Evolutionary conservation across 371 early-diverging fungal genomes (phyloP).

Genomic region (Rhizopus stolonifer): DNA sequence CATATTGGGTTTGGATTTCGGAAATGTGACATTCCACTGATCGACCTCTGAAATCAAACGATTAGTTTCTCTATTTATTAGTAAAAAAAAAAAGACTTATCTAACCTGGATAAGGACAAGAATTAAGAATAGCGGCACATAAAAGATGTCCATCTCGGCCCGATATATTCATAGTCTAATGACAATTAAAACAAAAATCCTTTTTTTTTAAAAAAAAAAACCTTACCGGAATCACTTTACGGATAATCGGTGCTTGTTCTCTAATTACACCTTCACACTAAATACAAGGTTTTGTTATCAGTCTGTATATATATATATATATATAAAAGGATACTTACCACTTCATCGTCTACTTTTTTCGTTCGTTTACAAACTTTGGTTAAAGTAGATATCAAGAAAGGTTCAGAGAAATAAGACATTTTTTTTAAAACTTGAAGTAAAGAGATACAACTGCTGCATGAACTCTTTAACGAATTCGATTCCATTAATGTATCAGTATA

Average conservation of each 20-base stretch:
- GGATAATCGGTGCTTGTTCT: conserved; percentile 48
- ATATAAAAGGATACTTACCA: conserved; percentile 25
- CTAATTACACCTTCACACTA: conserved; percentile 50
- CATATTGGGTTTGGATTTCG: conserved; percentile 49
- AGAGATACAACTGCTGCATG: conserved; percentile 4
- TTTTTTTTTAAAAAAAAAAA: no score
- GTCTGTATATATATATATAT: neutral
- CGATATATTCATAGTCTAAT: conserved; percentile 48
- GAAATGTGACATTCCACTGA: conserved; percentile 46
- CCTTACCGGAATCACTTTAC: conserved; percentile 41
- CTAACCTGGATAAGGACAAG: conserved; percentile 51
- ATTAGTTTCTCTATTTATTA: no score
- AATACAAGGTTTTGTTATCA: neutral
- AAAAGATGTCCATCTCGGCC: conserved; percentile 47
- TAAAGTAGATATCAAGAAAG: neutral
- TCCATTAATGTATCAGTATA: neutral
- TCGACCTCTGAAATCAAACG: conserved; percentile 23
- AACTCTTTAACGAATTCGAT: neutral
- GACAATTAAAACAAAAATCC: neutral
- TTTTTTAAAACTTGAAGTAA: neutral
- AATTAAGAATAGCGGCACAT: conserved; percentile 43
- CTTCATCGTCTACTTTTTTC: conserved; percentile 33
- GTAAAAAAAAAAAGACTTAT: no score
- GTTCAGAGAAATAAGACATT: neutral
- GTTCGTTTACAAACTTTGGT: conserved; percentile 36